Conservation (phyloP, 345 rosid species). For the Corchorus capsularis region DNA sequence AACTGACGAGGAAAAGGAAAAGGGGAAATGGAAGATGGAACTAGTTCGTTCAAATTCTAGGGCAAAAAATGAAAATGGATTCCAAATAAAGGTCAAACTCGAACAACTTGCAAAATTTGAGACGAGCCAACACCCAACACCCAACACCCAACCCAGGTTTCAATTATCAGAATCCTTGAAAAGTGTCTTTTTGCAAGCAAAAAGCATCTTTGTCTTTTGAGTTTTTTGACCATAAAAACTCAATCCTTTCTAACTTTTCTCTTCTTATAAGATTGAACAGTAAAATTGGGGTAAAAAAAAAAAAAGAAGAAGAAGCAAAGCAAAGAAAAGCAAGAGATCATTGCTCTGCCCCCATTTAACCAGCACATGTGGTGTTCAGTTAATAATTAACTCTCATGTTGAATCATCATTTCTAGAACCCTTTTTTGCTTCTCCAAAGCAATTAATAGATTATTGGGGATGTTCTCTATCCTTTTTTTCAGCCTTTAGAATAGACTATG, state of each 20-base stretch:
- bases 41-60: background rate
- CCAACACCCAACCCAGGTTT: background rate
- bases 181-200: background rate
- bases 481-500: background rate
- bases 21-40: background rate
- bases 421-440: background rate
- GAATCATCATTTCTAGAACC: constrained; percentile 15
- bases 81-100: background rate
- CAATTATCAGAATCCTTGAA: background rate
- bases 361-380: constrained; percentile 23
- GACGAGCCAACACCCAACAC: constrained; percentile 3
- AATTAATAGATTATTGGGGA: background rate
- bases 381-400: constrained; percentile 18
- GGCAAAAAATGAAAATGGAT: background rate
- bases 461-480: background rate
- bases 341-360: constrained; percentile 13
- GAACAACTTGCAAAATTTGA: background rate
- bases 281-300: background rate
- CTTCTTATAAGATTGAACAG: background rate
- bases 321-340: constrained; percentile 8
- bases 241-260: background rate
- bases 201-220: background rate
- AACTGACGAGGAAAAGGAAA: background rate
- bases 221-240: constrained; percentile 8
- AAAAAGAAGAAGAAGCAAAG: background rate